Base-by-base conservation (phyloP, 768 basidiomycete genomes). In the Rhizopogon vinicolor region DNA sequence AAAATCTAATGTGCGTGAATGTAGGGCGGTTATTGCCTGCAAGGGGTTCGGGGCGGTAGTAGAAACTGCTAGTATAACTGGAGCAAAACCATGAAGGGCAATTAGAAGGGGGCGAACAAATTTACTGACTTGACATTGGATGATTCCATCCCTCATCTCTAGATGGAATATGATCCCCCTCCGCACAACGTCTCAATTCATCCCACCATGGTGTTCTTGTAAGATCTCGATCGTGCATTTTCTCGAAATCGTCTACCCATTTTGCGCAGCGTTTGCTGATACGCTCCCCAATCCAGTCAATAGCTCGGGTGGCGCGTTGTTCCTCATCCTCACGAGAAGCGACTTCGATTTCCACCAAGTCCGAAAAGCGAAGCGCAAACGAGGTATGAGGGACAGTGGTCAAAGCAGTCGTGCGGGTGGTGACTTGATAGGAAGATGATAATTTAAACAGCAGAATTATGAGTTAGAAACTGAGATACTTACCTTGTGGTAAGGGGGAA, bases 91-190 rank as follows among this genome's bases (percentile, higher is more conserved):
- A 39, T 50, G n/a, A 63, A 50, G 45, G 18, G 31, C 53, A 58
- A 50, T 40, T 52, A 19, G 39, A 51, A 58, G 45, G 40, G 13
- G 35, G 58, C 56, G 52, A 37, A 62, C 48, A 42, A 16, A 46
- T 8, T 40, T 25, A 78, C 88, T 55, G 65, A 93, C 91, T 71
- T 22, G 91, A 84, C 45, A 85, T 82, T 48, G 91, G 91, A 71
- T 93, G 91, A 63, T 92, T 93, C 91, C 91, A 93, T 45, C 83
- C 87, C 64, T 93, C 91, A 1, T 72, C 65, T 64, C 77, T 85
- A 35, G 81, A 82, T 9, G 91, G 91, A 9, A 86, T 75, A 67
- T 82, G 77, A 63, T 93, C 89, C 0, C 88, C 89, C 65, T 93
- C 87, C 1, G 80, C 77, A 67, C 91, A 93, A 10, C 83, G 78